Conservation (phyloP, 306 rosid genomes). For the Styphnolobium japonicum region DNA sequence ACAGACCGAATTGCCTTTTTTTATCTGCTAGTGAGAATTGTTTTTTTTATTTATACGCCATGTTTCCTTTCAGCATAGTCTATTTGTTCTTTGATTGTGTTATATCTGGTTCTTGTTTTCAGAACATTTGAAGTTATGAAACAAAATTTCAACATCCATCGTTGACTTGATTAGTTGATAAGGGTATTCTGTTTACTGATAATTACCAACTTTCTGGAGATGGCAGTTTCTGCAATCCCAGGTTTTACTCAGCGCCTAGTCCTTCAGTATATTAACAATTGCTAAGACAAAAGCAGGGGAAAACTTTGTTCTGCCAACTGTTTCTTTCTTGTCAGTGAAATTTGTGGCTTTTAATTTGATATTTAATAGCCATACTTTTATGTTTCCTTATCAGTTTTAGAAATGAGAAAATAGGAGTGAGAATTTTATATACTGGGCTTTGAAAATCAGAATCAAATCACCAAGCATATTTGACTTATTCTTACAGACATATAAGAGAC, state of each 20-base stretch:
- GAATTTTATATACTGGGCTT: not conserved
- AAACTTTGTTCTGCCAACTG: not conserved
- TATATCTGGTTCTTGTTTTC: not conserved
- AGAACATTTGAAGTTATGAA: not conserved
- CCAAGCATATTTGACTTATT: not conserved
- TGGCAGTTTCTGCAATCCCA: not conserved
- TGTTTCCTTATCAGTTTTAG: not conserved
- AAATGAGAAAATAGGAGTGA: not conserved
- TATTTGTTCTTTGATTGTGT: not conserved
- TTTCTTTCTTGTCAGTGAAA: not conserved
- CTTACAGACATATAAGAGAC: not conserved
- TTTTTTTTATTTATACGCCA: conserved; percentile 17
- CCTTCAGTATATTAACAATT: not conserved
- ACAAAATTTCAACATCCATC: too few relatives aligned
- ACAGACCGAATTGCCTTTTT: conserved; percentile 47
- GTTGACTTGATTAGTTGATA: not conserved
- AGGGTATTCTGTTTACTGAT: not conserved
- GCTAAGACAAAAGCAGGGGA: not conserved
- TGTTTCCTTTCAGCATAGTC: not conserved
- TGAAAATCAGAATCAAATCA: not conserved
- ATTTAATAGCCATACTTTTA: not conserved
- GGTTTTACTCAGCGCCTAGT: not conserved
- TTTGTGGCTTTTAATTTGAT: not conserved
- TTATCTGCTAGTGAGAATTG: conserved; percentile 47
- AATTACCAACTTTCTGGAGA: not conserved